A percentile compares a stretch with the other conserved stretches of the same genome.
Conservation (phyloP, 106 monocot species). For the Dendrobium catenatum region DNA sequence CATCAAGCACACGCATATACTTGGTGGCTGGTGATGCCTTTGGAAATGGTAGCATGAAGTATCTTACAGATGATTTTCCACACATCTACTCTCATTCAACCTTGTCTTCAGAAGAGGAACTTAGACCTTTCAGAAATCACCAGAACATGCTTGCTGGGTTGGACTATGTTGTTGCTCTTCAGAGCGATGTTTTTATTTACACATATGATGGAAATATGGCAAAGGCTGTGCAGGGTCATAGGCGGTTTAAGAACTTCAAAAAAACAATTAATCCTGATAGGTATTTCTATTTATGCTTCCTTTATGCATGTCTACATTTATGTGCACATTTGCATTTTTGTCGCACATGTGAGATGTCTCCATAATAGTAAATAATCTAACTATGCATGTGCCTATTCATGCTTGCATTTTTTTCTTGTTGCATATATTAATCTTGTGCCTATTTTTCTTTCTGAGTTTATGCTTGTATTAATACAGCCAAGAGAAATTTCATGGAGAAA, state of each 20-base stretch:
- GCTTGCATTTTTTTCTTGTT: background rate
- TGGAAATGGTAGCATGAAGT: conserved; percentile 83
- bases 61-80: conserved; percentile 67
- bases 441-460: background rate
- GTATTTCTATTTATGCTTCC: conserved; percentile 20
- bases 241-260: conserved; percentile 81
- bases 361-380: background rate
- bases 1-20: conserved; percentile 76
- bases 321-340: background rate
- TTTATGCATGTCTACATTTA: background rate
- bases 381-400: background rate
- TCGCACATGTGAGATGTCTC: background rate
- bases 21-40: conserved; percentile 90
- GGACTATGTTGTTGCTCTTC: conserved; percentile 88
- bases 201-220: conserved; percentile 99
- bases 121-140: conserved; percentile 56
- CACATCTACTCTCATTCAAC: conserved; percentile 69
- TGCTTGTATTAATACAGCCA: background rate
- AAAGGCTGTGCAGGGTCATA: conserved; percentile 97
- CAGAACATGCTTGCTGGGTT: conserved; percentile 98
- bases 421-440: background rate
- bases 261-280: conserved; percentile 91
- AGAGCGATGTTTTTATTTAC: conserved; percentile 91
- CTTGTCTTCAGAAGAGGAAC: conserved; percentile 64
- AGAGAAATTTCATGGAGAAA: background rate